These are phyloP conservation scores for Hyparrhenia diplandra DNA, from an alignment of 176 grass and related monocot genomes.

Conservation along the genomic window DNA sequence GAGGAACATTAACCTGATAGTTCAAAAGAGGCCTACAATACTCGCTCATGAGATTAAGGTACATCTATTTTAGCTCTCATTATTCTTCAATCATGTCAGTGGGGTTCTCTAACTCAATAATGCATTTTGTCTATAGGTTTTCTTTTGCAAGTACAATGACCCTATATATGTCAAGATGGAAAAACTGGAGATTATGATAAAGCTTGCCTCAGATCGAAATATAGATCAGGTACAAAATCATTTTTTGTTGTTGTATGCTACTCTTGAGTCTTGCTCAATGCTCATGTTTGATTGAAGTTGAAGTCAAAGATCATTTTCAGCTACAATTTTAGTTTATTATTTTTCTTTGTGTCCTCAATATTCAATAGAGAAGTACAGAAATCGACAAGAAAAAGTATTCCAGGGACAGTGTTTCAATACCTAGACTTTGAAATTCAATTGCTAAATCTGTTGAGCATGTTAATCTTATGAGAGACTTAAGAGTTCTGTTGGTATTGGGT, in stretches of 20 bases:
- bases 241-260: constrained; percentile 1
- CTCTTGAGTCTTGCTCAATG: no score
- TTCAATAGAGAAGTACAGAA: background rate
- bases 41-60: constrained; percentile 99
- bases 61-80: constrained; percentile 22
- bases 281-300: no score
- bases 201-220: constrained; percentile 92
- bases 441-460: constrained; percentile 3
- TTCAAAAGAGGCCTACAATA: constrained; percentile 98
- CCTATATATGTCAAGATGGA: constrained; percentile 99
- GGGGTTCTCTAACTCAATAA: background rate
- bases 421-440: background rate
- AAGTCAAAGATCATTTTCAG: no score
- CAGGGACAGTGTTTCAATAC: background rate
- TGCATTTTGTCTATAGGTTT: constrained; percentile 60
- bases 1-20: constrained; percentile 98
- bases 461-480: background rate
- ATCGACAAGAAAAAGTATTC: background rate
- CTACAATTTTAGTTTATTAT: background rate
- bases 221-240: constrained; percentile 87
- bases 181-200: constrained; percentile 99
- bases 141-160: constrained; percentile 99
- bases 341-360: constrained; percentile 11
- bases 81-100: constrained; percentile 10
- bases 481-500: background rate